Evolutionary conservation across 2,329 filamentous ascomycete genomes (phyloP).

Genomic region (Pseudogymnoascus sp.): DNA sequence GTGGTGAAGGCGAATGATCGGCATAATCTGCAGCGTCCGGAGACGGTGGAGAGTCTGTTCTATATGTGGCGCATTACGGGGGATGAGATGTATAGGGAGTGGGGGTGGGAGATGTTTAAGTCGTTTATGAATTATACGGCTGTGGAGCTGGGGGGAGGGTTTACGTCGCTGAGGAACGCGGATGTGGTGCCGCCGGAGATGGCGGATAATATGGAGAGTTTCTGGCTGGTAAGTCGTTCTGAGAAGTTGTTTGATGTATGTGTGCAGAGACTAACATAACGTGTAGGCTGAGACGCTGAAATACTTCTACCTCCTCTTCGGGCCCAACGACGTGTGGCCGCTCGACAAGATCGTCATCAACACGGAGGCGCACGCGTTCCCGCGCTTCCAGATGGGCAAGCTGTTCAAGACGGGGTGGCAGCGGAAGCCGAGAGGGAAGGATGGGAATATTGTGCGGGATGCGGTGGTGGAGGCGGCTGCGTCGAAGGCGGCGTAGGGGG

Average conservation of each 20-base stretch:
- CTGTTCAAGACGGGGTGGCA: constrained; percentile 77
- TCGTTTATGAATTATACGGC: constrained; percentile 80
- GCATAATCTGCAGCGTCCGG: constrained; percentile 90
- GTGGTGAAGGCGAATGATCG: constrained; percentile 71
- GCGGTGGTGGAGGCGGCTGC: constrained; percentile 73
- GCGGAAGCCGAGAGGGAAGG: constrained; percentile 51
- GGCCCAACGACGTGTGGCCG: constrained; percentile 71
- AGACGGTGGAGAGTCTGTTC: constrained; percentile 92
- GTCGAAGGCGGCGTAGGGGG: constrained; percentile 63
- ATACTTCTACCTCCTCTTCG: constrained; percentile 94
- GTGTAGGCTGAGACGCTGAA: constrained; percentile 85
- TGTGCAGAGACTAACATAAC: constrained; percentile 14
- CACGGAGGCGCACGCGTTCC: constrained; percentile 88
- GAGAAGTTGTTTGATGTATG: neutral
- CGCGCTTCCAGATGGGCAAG: constrained; percentile 72
- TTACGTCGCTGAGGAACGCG: constrained; percentile 73
- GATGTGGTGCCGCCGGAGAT: constrained; percentile 59
- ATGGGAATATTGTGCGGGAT: constrained; percentile 35
- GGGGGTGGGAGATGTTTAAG: constrained; percentile 98
- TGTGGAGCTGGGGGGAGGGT: constrained; percentile 70
- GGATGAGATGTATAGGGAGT: constrained; percentile 80
- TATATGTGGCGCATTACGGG: constrained; percentile 99
- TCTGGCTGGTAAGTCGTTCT: constrained; percentile 70
- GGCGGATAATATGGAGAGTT: constrained; percentile 96
- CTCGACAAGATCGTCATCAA: constrained; percentile 87